phyloP scores from a whole-genome alignment of 2,329 filamentous ascomycete species.

The Claviceps sp. region DNA sequence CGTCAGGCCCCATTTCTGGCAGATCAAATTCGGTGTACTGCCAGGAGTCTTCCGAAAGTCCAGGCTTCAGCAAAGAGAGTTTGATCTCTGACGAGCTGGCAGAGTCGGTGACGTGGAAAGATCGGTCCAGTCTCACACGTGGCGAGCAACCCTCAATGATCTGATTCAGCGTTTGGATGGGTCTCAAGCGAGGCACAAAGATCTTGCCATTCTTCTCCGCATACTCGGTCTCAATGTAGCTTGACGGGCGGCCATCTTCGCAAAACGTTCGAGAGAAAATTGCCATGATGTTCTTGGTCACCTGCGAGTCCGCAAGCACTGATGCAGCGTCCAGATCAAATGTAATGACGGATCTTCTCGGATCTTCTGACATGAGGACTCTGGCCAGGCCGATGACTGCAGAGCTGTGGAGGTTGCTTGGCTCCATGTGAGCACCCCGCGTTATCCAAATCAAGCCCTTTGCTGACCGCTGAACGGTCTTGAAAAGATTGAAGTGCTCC shows the following conservation, averaged over 20 bases:
- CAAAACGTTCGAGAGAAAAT: slow-evolving; percentile 15
- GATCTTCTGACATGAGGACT: slow-evolving; percentile 35
- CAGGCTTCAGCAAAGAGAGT: slow-evolving; percentile 15
- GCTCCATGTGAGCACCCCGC: slow-evolving; percentile 24
- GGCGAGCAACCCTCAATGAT: slow-evolving; percentile 25
- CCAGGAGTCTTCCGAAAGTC: slow-evolving; percentile 12
- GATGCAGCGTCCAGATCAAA: slow-evolving; percentile 25
- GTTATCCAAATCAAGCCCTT: slow-evolving; percentile 35
- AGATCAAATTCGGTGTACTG: slow-evolving; percentile 12
- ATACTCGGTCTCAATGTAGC: slow-evolving; percentile 28
- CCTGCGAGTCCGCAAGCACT: slow-evolving; percentile 6
- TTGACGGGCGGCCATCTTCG: slow-evolving; percentile 3
- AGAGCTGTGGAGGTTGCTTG: slow-evolving; percentile 21
- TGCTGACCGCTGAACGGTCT: slow-evolving; percentile 22
- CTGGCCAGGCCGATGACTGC: slow-evolving; percentile 32
- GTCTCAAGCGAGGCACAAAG: slow-evolving; percentile 31
- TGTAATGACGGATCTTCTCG: slow-evolving; percentile 26
- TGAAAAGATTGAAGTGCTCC: slow-evolving; percentile 26
- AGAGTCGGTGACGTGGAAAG: slow-evolving; percentile 9
- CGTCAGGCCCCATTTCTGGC: slow-evolving; percentile 14
- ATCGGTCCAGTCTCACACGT: slow-evolving; percentile 4
- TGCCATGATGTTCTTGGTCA: slow-evolving; percentile 11
- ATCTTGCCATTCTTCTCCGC: slow-evolving; percentile 23
- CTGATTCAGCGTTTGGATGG: slow-evolving; percentile 26
- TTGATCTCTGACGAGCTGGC: slow-evolving; percentile 7